Evolutionary conservation across 768 basidiomycete genomes (phyloP), one percentile per base, ranked within the genome.

Genomic region (Mrakia frigida): DNA sequence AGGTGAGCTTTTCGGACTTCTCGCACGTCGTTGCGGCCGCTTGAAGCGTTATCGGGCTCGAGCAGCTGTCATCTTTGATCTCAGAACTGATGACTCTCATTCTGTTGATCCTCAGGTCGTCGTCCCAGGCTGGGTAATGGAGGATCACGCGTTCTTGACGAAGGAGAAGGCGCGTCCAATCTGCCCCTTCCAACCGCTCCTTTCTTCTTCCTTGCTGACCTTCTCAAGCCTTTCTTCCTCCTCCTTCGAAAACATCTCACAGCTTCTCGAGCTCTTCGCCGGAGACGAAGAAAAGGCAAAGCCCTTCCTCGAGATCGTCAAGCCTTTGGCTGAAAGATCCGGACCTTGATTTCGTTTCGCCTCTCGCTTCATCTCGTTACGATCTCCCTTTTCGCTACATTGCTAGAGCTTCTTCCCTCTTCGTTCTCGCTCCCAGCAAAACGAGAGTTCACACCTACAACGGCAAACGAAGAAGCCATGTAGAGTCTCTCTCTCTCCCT

Each of bases 111-210:
- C 1, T 52, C 37, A 73, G 71, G 71, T 73, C 56, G 72, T 73
- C 28, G 60, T 61, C 11, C 72, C 72, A 23, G 72, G 72, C 35
- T 73, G 72, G 72, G 72, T 73, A 1, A 59, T 60, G 25, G 72
- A 73, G 3, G 72, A 73, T 31, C 72, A 73, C 35, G 72, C 37
- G 16, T 73, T 73, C 56, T 28, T 73, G 14, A 56, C 61, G n/a
- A 61, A 61, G 59, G 60, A 63, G 25, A 16, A 43, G 39, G 72
- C 61, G 10, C 56, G 72, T 63, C 39, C 28, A 7, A 5, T 41
- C 37, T 53, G 14, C 50, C 10, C 31, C n/a, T 25, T 6, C 14
- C 25, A 2, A 6, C 33, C 70, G 1, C 46, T 31, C 23, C 25
- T 23, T 5, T 31, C 46, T 31, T 10, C 28, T 23, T 31, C 1